Conservation (phyloP, 2,329 filamentous ascomycete genomes). For the Bipolaris cookei region DNA sequence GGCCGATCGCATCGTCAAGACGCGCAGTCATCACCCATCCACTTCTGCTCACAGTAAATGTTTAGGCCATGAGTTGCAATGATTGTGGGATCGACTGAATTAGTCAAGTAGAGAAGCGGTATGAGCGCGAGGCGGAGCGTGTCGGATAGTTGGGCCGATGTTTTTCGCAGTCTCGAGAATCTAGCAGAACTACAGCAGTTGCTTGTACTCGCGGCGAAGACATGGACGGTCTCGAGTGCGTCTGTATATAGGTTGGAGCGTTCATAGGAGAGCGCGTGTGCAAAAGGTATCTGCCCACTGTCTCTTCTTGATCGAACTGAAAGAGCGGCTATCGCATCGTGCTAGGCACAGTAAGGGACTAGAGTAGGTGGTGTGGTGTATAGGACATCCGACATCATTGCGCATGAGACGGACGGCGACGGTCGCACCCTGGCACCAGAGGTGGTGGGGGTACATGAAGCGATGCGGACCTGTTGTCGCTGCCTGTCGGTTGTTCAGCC, state of each 20-base stretch:
- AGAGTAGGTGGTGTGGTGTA: neutral
- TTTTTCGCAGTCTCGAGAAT: neutral
- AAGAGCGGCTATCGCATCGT: conserved; percentile 1
- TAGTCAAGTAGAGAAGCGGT: neutral
- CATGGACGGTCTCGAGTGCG: neutral
- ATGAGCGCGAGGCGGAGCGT: neutral
- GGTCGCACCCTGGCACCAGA: too few species aligned
- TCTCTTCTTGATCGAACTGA: neutral
- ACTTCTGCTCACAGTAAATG: neutral
- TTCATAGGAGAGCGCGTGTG: neutral
- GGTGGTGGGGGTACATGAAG: neutral
- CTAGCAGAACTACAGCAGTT: neutral
- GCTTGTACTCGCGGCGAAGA: conserved; percentile 1
- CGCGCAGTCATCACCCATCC: neutral
- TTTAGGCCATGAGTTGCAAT: neutral
- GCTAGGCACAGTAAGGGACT: neutral
- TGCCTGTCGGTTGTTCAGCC: conserved; percentile 2
- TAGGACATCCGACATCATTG: conserved; percentile 4
- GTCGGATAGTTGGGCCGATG: neutral
- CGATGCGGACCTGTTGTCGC: too few species aligned
- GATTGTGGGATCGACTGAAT: neutral
- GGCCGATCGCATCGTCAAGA: neutral
- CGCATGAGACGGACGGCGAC: too few species aligned
- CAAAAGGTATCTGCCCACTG: neutral
- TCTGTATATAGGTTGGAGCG: neutral